phyloP scores from a whole-genome alignment of 441 rosid genomes.

The Euphorbia celastroides region DNA sequence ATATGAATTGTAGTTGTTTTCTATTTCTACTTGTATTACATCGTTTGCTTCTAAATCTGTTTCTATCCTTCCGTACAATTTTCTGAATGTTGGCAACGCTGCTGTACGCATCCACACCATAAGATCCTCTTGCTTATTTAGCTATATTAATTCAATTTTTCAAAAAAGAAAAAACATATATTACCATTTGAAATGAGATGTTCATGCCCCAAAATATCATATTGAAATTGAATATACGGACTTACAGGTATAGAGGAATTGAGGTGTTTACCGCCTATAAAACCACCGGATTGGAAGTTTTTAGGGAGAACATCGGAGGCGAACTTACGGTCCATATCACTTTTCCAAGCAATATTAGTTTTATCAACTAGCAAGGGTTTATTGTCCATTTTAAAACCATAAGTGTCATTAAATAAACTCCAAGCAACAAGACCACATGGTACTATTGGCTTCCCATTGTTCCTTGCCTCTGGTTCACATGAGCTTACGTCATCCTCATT shows the following conservation, averaged over 20 bases:
- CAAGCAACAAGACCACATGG: constrained; percentile 92
- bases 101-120: constrained; percentile 95
- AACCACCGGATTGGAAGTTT: constrained; percentile 44
- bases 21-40: constrained; percentile 36
- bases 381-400: constrained; percentile 34
- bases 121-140: constrained; percentile 77
- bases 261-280: constrained; percentile 57
- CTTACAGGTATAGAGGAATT: constrained; percentile 48
- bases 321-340: constrained; percentile 66
- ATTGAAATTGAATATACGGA: no score
- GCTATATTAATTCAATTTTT: constrained; percentile 25
- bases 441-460: constrained; percentile 37
- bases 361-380: constrained; percentile 45
- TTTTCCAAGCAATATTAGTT: constrained; percentile 67
- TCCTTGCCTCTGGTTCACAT: constrained; percentile 53
- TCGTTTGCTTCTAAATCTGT: constrained; percentile 49
- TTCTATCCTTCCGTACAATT: constrained; percentile 81
- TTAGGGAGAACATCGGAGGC: constrained; percentile 56
- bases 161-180: background rate
- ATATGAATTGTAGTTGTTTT: constrained; percentile 68
- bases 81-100: constrained; percentile 78
- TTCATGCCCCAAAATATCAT: no score
- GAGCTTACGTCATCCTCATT: constrained; percentile 22
- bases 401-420: constrained; percentile 89
- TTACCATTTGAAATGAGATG: background rate